Base-by-base conservation (phyloP, 2,329 filamentous ascomycete species). In the Annulohypoxylon truncatum region DNA sequence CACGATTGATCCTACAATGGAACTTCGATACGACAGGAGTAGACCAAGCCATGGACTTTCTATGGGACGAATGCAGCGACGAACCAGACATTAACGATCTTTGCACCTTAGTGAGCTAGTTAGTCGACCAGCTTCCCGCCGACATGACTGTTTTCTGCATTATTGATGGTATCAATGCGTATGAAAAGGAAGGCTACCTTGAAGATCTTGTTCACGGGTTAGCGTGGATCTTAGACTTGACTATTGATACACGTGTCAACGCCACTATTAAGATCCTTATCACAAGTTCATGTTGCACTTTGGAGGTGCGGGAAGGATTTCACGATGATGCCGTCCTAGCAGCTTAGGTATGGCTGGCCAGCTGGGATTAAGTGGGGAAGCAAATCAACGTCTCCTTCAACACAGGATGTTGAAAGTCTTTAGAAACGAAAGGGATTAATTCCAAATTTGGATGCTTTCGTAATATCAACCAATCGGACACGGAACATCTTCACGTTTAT, bases 181-280 rank as follows among this genome's bases (percentile, higher is more conserved):
- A 44, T 15, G 47, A 52, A 31, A 51, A 60, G 24, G 47, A 26
- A 13, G 15, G 26, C 7, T 46, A 44, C 15, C 15, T 52, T 6
- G 47, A 29, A 12, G 46, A 46, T 18, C 18, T 52, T 35, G 13
- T 26, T 13, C 15, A 35, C 15, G 35, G 35, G 10, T 28, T 60
- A 33, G 54, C 56, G 24, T 52, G 35, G 10, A 46, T 60, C 12
- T 9, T 60, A 38, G 38, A 53, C 33, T 38, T 46, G 10, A 31
- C 20, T 33, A 44, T 53, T 20, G 56, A 59, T 40, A 10, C 24
- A n/a, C 20, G 20, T 22, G 24, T 52, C 13, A 47, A 26, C 2
- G 46, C 46, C 10, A 59, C 56, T n/a, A 38, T 52, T 0, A 59
- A 59, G 24, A 26, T 59, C 8, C 56, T 59, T 24, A 26, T 52